A percentile compares a stretch with the other conserved stretches of the same genome.
phyloP scores from a whole-genome alignment of 75 land plant genomes.

The Cunninghamia lanceolata region DNA sequence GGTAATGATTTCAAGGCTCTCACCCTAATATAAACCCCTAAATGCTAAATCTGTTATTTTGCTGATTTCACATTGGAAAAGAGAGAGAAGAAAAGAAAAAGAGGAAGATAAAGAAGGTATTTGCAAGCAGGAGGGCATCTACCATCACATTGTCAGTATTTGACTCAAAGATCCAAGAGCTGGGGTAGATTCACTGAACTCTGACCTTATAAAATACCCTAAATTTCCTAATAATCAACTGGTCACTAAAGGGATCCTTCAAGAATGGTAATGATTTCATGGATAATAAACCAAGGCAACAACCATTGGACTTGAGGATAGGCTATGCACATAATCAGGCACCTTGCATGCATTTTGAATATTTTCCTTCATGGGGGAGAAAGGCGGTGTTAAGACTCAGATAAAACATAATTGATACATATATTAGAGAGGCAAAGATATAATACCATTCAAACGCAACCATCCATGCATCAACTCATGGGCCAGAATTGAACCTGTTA shows the following conservation, averaged over 20 bases:
- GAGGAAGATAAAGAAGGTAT: neutral
- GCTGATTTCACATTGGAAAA: neutral
- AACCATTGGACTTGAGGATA: neutral
- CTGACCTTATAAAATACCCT: neutral
- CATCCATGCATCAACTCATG: conserved; percentile 99
- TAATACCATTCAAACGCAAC: conserved; percentile 81
- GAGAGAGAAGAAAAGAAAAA: neutral
- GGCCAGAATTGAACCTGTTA: conserved; percentile 91
- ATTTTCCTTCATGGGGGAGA: neutral
- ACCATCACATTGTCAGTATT: neutral
- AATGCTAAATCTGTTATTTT: neutral
- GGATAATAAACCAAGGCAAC: neutral
- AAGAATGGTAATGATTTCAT: neutral
- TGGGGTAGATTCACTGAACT: neutral
- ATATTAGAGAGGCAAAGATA: neutral
- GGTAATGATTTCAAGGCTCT: neutral
- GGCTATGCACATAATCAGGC: neutral
- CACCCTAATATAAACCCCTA: neutral
- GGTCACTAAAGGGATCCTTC: neutral
- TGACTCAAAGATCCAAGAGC: neutral
- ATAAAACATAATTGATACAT: neutral
- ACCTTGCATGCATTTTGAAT: neutral
- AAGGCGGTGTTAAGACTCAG: neutral
- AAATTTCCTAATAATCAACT: neutral
- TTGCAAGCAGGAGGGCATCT: neutral